These are phyloP conservation scores for Podaxis sp. DNA, from an alignment of 768 basidiomycete species.

Conservation along the genomic window DNA sequence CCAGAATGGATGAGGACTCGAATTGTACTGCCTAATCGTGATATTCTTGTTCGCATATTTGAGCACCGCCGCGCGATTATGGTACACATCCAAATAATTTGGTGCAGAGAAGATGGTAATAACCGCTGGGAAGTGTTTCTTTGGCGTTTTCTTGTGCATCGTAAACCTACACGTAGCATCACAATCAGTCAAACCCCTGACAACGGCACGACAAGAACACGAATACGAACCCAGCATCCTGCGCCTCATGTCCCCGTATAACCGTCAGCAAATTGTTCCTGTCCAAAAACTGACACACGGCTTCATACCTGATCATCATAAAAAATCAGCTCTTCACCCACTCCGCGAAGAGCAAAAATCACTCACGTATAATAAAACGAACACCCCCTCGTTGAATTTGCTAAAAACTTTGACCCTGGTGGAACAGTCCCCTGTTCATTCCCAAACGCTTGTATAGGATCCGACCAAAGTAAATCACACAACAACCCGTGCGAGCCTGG, in stretches of 20 bases:
- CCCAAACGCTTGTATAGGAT: slow-evolving; percentile 88
- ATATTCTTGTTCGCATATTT: slow-evolving; percentile 97
- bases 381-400: slow-evolving; percentile 88
- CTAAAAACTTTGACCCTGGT: slow-evolving; percentile 62
- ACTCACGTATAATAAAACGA: slow-evolving; percentile 91
- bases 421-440: slow-evolving; percentile 68
- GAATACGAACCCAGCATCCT: slow-evolving; percentile 81
- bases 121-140: slow-evolving; percentile 93
- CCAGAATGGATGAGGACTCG: slow-evolving; percentile 88
- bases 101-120: slow-evolving; percentile 99
- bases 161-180: slow-evolving; percentile 34
- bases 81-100: slow-evolving; percentile 94
- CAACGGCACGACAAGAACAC: background rate
- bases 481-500: slow-evolving; percentile 89
- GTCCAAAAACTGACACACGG: slow-evolving; percentile 92
- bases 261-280: slow-evolving; percentile 89
- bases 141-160: slow-evolving; percentile 94
- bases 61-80: slow-evolving; percentile 95
- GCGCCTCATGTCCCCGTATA: slow-evolving; percentile 96
- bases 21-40: slow-evolving; percentile 88
- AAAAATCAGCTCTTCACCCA: background rate
- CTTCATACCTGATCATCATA: slow-evolving; percentile 55
- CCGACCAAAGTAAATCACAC: slow-evolving; percentile 96
- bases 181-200: slow-evolving; percentile 2
- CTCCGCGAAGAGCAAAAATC: background rate